Conservation (phyloP, 2,329 filamentous ascomycete genomes). For the Fusarium setosum region DNA sequence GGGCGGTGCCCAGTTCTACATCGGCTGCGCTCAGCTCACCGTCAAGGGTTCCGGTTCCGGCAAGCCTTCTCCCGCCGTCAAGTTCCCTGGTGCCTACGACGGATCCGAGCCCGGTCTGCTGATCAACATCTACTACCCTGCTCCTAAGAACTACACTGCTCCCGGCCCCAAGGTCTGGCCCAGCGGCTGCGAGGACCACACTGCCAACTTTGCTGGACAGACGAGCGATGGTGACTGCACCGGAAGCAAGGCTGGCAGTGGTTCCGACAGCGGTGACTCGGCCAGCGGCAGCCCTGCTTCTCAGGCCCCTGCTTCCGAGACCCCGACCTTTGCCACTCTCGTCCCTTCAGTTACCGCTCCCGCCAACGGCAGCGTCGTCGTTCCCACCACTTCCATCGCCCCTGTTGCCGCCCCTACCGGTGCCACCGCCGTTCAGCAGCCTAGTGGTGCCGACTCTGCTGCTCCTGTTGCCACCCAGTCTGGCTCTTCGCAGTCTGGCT, state of each 20-base stretch:
- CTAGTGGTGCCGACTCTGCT: conserved; percentile 4
- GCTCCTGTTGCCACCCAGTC: conserved; percentile 21
- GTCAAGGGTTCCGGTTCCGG: conserved; percentile 47
- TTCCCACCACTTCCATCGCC: neutral
- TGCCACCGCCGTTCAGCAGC: conserved; percentile 6
- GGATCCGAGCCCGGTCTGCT: conserved; percentile 48
- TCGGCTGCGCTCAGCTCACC: conserved; percentile 49
- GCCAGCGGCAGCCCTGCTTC: conserved; percentile 17
- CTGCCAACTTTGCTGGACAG: conserved; percentile 49
- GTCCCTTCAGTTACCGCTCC: conserved; percentile 17
- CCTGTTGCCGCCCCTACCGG: conserved; percentile 2
- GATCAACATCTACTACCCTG: conserved; percentile 51
- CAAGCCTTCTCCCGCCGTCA: conserved; percentile 43
- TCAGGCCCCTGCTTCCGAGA: conserved; percentile 4
- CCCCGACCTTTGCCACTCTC: conserved; percentile 25
- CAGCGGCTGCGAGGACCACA: conserved; percentile 50
- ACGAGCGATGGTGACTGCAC: conserved; percentile 51
- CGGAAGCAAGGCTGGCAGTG: conserved; percentile 42
- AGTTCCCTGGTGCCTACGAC: conserved; percentile 49
- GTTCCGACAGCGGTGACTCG: conserved; percentile 36
- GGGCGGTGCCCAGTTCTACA: conserved; percentile 52
- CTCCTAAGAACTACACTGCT: conserved; percentile 45
- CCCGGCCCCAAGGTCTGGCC: conserved; percentile 50
- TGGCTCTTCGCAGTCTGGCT: too few relatives aligned
- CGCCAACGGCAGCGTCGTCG: conserved; percentile 10